These are phyloP conservation scores for Jaapia argillacea DNA, from an alignment of 768 basidiomycete species.

Conservation along the genomic window DNA sequence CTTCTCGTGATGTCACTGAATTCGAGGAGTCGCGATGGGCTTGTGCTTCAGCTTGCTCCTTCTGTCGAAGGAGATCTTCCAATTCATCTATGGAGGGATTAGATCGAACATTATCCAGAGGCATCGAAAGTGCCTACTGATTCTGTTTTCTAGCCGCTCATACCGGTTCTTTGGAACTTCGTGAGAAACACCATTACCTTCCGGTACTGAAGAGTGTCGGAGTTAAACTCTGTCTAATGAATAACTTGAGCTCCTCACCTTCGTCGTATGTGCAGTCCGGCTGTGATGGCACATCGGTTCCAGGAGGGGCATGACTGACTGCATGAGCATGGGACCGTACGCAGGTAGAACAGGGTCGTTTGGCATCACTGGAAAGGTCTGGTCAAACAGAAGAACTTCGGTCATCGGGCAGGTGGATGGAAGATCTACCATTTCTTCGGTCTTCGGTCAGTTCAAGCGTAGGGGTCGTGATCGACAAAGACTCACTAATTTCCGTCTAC, in stretches of 20 bases:
- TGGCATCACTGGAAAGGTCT: conserved; percentile 47
- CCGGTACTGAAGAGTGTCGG: too few relatives aligned
- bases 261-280: conserved; percentile 79
- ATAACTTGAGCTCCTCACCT: conserved; percentile 32
- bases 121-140: conserved; percentile 54
- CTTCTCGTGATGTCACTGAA: too few relatives aligned
- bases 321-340: conserved; percentile 67
- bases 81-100: conserved; percentile 58
- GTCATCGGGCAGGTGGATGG: conserved; percentile 3
- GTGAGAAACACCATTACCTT: conserved; percentile 21
- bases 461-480: conserved; percentile 1
- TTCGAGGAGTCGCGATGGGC: too few relatives aligned
- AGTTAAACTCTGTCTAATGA: too few relatives aligned
- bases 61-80: conserved; percentile 54
- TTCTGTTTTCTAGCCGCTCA: conserved; percentile 57
- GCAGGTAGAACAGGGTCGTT: conserved; percentile 70
- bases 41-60: conserved; percentile 23
- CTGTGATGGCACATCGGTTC: conserved; percentile 37
- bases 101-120: too few relatives aligned
- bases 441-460: conserved; percentile 9
- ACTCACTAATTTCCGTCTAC: conserved; percentile 62
- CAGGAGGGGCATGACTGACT: conserved; percentile 48
- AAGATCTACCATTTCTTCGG: conserved; percentile 43
- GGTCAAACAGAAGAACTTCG: conserved; percentile 1
- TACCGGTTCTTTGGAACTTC: conserved; percentile 53